These are phyloP conservation scores for Globisporangium lucens DNA, from an alignment of 352 stramenopile species.

Conservation along the genomic window DNA sequence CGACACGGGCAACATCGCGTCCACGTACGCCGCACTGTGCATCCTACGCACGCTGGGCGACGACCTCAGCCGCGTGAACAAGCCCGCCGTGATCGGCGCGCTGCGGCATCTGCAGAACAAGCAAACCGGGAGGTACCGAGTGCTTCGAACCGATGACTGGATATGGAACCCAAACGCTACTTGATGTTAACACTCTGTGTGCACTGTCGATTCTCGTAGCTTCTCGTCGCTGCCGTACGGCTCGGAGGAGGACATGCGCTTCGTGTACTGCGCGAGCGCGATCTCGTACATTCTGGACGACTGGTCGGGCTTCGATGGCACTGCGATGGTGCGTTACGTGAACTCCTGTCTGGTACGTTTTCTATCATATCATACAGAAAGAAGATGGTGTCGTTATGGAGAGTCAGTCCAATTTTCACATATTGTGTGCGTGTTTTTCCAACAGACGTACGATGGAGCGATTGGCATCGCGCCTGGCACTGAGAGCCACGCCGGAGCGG, in stretches of 20 bases:
- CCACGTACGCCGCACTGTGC: constrained; percentile 79
- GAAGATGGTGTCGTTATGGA: neutral
- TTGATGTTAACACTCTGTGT: neutral
- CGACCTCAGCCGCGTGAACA: constrained; percentile 74
- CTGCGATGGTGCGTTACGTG: constrained; percentile 71
- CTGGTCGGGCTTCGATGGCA: constrained; percentile 71
- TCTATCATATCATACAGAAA: neutral
- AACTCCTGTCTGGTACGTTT: constrained; percentile 75
- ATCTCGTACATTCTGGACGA: constrained; percentile 87
- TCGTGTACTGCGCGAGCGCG: constrained; percentile 86
- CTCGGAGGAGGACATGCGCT: constrained; percentile 87
- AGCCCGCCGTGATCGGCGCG: constrained; percentile 52
- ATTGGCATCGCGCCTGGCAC: constrained; percentile 64
- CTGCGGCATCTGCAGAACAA: constrained; percentile 77
- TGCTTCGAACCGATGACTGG: neutral
- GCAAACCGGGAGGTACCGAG: constrained; percentile 51
- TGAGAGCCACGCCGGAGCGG: constrained; percentile 73
- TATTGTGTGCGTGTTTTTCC: neutral
- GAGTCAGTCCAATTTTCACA: neutral
- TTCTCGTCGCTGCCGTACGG: constrained; percentile 68
- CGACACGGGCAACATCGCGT: constrained; percentile 84
- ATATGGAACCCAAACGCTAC: neutral
- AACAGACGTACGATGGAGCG: constrained; percentile 77
- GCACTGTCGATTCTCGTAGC: constrained; percentile 23
- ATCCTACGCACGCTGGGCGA: constrained; percentile 86